These are phyloP conservation scores for Diaporthe aspalathi DNA, from an alignment of 2,329 filamentous ascomycete species.

Conservation along the genomic window DNA sequence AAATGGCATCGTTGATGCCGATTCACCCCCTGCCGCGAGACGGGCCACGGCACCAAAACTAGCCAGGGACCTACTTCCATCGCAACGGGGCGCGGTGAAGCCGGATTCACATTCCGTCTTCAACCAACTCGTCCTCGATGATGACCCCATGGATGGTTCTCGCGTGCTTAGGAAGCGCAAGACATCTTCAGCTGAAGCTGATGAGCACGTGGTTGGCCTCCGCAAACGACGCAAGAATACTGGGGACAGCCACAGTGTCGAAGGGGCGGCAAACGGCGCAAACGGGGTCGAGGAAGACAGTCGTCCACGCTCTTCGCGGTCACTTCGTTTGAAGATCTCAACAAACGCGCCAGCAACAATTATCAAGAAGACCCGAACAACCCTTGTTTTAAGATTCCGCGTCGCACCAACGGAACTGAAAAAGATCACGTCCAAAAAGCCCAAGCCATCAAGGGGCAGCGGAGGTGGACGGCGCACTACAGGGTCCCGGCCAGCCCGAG, in stretches of 20 bases:
- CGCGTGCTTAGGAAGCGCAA: slow-evolving; percentile 87
- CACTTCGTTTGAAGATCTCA: slow-evolving; percentile 65
- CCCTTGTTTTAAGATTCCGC: slow-evolving; percentile 68
- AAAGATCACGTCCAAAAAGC: slow-evolving; percentile 68
- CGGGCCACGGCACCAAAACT: slow-evolving; percentile 73
- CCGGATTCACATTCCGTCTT: slow-evolving; percentile 82
- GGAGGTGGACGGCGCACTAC: slow-evolving; percentile 62
- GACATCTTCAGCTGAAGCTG: slow-evolving; percentile 76
- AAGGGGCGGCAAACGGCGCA: slow-evolving; percentile 40
- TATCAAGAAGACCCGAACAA: slow-evolving; percentile 54
- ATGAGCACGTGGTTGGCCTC: slow-evolving; percentile 66
- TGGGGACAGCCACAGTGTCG: slow-evolving; percentile 55
- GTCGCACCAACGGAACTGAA: slow-evolving; percentile 69
- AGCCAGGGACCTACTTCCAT: slow-evolving; percentile 77
- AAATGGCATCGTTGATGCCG: slow-evolving; percentile 48
- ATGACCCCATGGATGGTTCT: slow-evolving; percentile 80
- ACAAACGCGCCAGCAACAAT: slow-evolving; percentile 54
- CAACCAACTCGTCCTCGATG: slow-evolving; percentile 76
- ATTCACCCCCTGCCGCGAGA: slow-evolving; percentile 55
- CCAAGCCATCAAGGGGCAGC: slow-evolving; percentile 59
- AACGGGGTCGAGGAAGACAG: slow-evolving; percentile 48
- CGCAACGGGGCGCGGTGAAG: slow-evolving; percentile 71
- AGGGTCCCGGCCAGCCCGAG: slow-evolving; percentile 45
- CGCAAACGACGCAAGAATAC: slow-evolving; percentile 66
- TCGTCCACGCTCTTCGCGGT: slow-evolving; percentile 63